Base-by-base conservation (phyloP, 2,329 filamentous ascomycete species). In the Trichoderma sp. region DNA sequence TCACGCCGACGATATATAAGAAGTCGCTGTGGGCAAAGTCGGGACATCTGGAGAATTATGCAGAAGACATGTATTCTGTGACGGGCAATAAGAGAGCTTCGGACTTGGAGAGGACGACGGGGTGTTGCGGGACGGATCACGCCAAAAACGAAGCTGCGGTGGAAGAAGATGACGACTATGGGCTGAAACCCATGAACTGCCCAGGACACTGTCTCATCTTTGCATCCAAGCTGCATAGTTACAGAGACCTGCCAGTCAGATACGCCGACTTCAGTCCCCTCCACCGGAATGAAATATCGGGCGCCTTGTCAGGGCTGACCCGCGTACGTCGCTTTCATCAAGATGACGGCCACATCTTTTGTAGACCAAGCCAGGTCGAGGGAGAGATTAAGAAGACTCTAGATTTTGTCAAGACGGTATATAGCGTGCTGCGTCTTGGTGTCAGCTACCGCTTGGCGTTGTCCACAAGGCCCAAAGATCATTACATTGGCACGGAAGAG, bases 121-220 rank as follows among this genome's bases (percentile, higher is more conserved):
- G 76, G 6, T 82, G 78, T 70, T 79, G 84, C 70, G 81, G 78
- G 62, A 80, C 82, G 12, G 73, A 74, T 8, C 71, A 75, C 12
- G 53, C 73, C 57, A 75, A 74, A 60, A 72, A 76, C 0, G 28
- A 12, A 36, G 78, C 90, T 73, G 89, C 92, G 73, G 87, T 88
- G 72, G 86, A 89, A 73, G 90, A 91, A 74, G 91, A 92, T 73
- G 90, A 91, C 74, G 91, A 93, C 74, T 97, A 93, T 81, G 93
- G 93, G 21, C 83, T 97, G 76, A 97, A 97, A 81, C 94, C 94
- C 15, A 97, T 97, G 94, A 97, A 97, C 79, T 97, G 94, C 79
- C 94, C 94, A 0, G 94, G 93, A 3, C 94, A 97, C 81, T 97
- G 93, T 79, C 84, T 97, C 74, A 88, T 97, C 73, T 97, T 97